Evolutionary conservation across 2,329 filamentous ascomycete species (phyloP), one percentile per base, ranked within the genome.

Genomic region (Monilinia aucupariae): DNA sequence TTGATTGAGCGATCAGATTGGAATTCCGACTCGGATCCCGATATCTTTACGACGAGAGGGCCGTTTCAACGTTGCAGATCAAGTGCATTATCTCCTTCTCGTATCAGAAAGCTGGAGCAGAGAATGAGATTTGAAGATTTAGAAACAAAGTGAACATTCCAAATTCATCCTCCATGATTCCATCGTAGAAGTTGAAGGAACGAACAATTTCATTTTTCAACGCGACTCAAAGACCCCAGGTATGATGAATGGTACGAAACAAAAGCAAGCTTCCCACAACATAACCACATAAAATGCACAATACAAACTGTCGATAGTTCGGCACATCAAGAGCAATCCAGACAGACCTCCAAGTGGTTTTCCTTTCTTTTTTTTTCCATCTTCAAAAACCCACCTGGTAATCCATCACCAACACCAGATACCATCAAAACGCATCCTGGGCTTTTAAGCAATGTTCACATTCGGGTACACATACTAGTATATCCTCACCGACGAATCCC

Each of bases 1-100:
- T 67, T 80, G 22, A 50, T 41, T 10, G 6, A n/a, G n/a, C n/a
- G n/a, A n/a, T n/a, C n/a, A n/a, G n/a, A 15, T 52, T 22, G 4
- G 25, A 27, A 6, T 25, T 48, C 10, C 13, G 22, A 6, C 13
- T 48, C 10, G 6, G 22, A 48, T 48, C 6, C 13, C 10, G 6
- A 13, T 12, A 17, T 48, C 20, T 48, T 15, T 27, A 10, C 15
- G 45, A 27, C 13, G 22, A 48, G 2, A 27, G 13, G 5, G 25
- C 4, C 3, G 3, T 48, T 27, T 13, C 12, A 27, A 25, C 5
- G 2, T 48, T 48, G 45, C 45, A 15, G 12, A 25, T 27, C 45
- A 48, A 48, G 22, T 15, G 7, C 12, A 48, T 27, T 2, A 17
- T 48, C 22, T 25, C 27, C 15, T 48, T 15, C 10, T 6, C 6